Evolutionary conservation across 768 basidiomycete genomes (phyloP).

Genomic region (Tubosaeta brunneosetosa): DNA sequence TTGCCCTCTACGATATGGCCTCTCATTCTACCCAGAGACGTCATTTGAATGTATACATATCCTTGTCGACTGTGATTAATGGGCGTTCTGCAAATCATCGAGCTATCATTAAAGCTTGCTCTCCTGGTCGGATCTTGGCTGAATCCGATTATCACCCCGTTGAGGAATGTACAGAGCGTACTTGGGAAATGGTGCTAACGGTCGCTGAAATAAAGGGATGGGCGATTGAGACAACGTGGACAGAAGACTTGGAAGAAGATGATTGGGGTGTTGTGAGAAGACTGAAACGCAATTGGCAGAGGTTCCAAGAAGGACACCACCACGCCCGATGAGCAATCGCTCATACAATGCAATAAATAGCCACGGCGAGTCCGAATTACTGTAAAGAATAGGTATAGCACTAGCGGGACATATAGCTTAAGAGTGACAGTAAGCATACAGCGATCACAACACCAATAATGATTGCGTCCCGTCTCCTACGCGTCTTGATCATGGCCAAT

Average conservation of each 20-base stretch:
- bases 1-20: not conserved
- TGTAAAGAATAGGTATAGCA: not conserved
- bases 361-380: not conserved
- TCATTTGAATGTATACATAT: slow-evolving; percentile 78
- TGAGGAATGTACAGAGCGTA: slow-evolving; percentile 49
- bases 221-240: slow-evolving; percentile 63
- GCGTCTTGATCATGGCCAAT: slow-evolving; percentile 86
- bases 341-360: no score
- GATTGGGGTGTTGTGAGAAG: slow-evolving; percentile 62
- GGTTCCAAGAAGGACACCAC: slow-evolving; percentile 52
- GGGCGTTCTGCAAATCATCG: slow-evolving; percentile 59
- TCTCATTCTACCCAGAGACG: slow-evolving; percentile 44
- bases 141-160: slow-evolving; percentile 84
- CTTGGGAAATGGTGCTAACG: slow-evolving; percentile 73
- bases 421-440: slow-evolving; percentile 63
- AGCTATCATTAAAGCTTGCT: slow-evolving; percentile 59
- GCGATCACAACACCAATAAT: slow-evolving; percentile 88
- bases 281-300: slow-evolving; percentile 68
- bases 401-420: slow-evolving; percentile 44
- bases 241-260: slow-evolving; percentile 28
- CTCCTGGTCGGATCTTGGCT: slow-evolving; percentile 65
- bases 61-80: slow-evolving; percentile 84
- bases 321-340: not conserved
- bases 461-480: slow-evolving; percentile 83
- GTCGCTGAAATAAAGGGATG: slow-evolving; percentile 77